A percentile compares a stretch with the other conserved stretches of the same genome.
Evolutionary conservation across 2,329 filamentous ascomycete species (phyloP).

Genomic region (Colletotrichum camelliae): DNA sequence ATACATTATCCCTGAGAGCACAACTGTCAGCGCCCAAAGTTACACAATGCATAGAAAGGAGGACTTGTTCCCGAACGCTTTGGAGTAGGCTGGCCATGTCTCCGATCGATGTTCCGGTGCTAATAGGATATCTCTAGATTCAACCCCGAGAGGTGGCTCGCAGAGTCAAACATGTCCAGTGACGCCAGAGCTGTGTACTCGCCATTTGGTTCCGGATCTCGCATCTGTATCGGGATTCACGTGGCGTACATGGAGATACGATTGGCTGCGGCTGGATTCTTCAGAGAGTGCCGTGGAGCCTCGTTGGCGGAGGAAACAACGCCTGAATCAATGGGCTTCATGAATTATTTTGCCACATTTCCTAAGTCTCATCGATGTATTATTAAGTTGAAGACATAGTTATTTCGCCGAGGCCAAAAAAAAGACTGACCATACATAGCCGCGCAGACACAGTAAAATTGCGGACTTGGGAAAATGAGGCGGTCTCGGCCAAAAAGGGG

Average conservation of each 20-base stretch:
- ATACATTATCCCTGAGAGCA: slow-evolving; percentile 42
- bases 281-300: slow-evolving; percentile 47
- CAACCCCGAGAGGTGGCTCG: neutral
- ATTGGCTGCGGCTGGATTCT: slow-evolving; percentile 56
- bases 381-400: neutral
- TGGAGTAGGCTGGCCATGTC: slow-evolving; percentile 13
- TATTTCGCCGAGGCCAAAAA: neutral
- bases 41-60: slow-evolving; percentile 52
- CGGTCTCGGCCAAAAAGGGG: neutral
- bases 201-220: slow-evolving; percentile 57
- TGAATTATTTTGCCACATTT: neutral
- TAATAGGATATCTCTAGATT: neutral
- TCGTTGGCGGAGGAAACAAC: slow-evolving; percentile 18
- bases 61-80: slow-evolving; percentile 44
- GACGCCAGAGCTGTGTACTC: slow-evolving; percentile 53
- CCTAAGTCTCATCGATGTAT: neutral
- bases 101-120: neutral
- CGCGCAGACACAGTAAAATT: no score
- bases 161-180: slow-evolving; percentile 23
- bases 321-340: neutral
- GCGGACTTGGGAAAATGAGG: no score
- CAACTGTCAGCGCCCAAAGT: slow-evolving; percentile 44
- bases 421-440: neutral
- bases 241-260: slow-evolving; percentile 62
- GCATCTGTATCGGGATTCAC: slow-evolving; percentile 60